phyloP scores from a whole-genome alignment of 805 yeast species.

The Candida namnaoensis region DNA sequence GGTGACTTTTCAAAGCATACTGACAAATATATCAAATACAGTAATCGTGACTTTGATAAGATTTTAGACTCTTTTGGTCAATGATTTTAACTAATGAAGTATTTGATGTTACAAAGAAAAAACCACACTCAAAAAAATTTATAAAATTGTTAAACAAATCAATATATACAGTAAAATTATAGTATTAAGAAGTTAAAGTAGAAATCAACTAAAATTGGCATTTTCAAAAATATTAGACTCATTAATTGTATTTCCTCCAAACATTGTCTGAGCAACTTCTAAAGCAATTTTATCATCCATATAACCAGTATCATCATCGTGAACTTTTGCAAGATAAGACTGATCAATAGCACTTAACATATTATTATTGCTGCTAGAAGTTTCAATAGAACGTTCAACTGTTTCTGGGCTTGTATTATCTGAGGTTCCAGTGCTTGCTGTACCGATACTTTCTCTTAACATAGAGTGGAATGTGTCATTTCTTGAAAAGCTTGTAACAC shows the following conservation, averaged over 20 bases:
- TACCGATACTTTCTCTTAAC: background rate
- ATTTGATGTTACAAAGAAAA: no score
- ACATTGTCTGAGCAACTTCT: background rate
- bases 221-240: background rate
- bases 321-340: no score
- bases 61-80: conserved; percentile 23
- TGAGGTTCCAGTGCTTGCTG: background rate
- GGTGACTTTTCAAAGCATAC: conserved; percentile 69
- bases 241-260: no score
- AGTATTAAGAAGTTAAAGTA: background rate
- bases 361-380: background rate
- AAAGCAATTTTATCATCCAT: no score
- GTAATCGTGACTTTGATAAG: conserved; percentile 34
- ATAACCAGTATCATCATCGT: no score
- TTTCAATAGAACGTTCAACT: background rate
- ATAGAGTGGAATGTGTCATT: background rate
- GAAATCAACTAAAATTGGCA: background rate
- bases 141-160: no score
- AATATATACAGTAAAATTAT: no score
- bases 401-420: background rate
- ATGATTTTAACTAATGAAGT: no score
- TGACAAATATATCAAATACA: conserved; percentile 63
- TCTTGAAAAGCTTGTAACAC: background rate
- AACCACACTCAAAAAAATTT: no score
- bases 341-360: no score